phyloP scores from a whole-genome alignment of 2,329 filamentous ascomycete genomes.

The Fusarium humuli region DNA sequence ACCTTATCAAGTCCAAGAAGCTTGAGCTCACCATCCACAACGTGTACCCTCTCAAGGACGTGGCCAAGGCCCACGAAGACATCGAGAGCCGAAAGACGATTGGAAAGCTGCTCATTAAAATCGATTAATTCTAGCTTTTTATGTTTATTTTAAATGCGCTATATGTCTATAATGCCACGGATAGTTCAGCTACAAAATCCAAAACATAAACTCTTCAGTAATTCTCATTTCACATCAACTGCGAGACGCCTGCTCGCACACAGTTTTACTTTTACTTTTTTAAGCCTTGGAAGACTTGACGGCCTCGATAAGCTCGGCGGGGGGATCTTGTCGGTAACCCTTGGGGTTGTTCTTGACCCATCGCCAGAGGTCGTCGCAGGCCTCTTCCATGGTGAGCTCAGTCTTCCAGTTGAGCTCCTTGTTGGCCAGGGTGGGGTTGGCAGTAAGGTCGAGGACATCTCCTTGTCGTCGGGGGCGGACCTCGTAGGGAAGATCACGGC shows the following conservation, averaged over 20 bases:
- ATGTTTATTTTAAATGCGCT: slow-evolving; percentile 36
- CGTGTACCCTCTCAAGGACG: slow-evolving; percentile 79
- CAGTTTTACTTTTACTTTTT: slow-evolving; percentile 18
- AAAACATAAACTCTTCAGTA: slow-evolving; percentile 34
- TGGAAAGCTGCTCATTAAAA: slow-evolving; percentile 83
- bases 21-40: slow-evolving; percentile 81
- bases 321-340: slow-evolving; percentile 93
- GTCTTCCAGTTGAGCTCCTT: slow-evolving; percentile 93
- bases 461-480: slow-evolving; percentile 84
- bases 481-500: slow-evolving; percentile 86
- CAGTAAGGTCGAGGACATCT: slow-evolving; percentile 94
- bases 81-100: slow-evolving; percentile 85
- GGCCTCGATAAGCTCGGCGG: slow-evolving; percentile 78
- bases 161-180: slow-evolving; percentile 41
- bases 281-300: slow-evolving; percentile 59
- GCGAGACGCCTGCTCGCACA: slow-evolving; percentile 34
- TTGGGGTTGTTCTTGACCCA: slow-evolving; percentile 98
- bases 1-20: slow-evolving; percentile 75
- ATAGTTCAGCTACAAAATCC: slow-evolving; percentile 34
- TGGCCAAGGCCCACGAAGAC: slow-evolving; percentile 78
- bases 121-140: slow-evolving; percentile 54
- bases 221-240: slow-evolving; percentile 19
- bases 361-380: slow-evolving; percentile 93
- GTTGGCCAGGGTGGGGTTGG: slow-evolving; percentile 89
- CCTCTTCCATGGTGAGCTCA: slow-evolving; percentile 88